Percentiles rank a stretch among this genome's conserved stretches.
Evolutionary conservation across 2,329 filamentous ascomycete species (phyloP).

Genomic region (Aschersonia sp.): DNA sequence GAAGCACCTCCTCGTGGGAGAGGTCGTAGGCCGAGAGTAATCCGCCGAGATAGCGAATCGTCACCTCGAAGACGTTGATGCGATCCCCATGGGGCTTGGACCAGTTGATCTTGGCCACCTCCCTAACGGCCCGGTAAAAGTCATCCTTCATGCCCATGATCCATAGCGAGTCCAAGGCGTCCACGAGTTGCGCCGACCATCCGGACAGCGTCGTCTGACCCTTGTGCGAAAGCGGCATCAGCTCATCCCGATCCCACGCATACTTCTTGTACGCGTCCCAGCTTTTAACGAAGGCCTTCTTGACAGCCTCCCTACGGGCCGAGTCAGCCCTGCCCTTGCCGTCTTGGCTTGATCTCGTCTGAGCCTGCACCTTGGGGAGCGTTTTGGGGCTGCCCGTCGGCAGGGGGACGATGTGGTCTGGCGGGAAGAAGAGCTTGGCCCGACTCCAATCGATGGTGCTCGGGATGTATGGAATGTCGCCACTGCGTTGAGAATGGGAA

Average conservation of each 20-base stretch:
- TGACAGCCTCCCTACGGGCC: constrained; percentile 22
- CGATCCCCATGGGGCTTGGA: constrained; percentile 24
- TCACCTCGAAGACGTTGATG: constrained; percentile 50
- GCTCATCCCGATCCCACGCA: constrained; percentile 43
- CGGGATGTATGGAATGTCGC: constrained; percentile 17
- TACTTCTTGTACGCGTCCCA: constrained; percentile 38
- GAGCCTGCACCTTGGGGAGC: constrained; percentile 28
- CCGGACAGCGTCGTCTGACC: constrained; percentile 34
- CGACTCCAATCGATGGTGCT: constrained; percentile 24
- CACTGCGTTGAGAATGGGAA: constrained; percentile 6
- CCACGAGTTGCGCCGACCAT: constrained; percentile 45
- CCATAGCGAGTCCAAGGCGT: constrained; percentile 43
- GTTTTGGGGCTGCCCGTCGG: constrained; percentile 19
- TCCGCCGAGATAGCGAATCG: constrained; percentile 39
- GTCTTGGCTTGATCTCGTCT: constrained; percentile 13
- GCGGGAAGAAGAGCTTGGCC: constrained; percentile 16
- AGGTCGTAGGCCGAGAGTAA: constrained; percentile 38
- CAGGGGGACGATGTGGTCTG: constrained; percentile 14
- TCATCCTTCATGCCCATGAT: constrained; percentile 45
- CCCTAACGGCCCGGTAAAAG: constrained; percentile 33
- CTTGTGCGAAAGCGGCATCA: constrained; percentile 32
- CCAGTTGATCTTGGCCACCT: constrained; percentile 40
- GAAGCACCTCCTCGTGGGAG: constrained; percentile 28
- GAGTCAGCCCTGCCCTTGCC: constrained; percentile 20
- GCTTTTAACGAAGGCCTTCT: constrained; percentile 25